Evolutionary conservation across 371 early-diverging fungal genomes (phyloP).

Genomic region (Mortierella sp.): DNA sequence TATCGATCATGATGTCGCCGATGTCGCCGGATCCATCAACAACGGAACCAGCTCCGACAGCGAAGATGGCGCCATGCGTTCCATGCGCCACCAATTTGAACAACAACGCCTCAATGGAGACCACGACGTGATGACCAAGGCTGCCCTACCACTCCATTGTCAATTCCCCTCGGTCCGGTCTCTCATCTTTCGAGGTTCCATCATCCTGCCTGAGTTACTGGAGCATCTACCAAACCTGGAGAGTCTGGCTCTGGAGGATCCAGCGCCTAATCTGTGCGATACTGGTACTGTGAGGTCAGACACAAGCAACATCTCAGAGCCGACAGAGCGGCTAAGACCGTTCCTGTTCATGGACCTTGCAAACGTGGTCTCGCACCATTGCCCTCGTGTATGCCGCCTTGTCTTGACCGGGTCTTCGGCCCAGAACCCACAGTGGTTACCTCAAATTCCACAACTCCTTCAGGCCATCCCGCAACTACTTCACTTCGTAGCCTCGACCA

Average conservation of each 20-base stretch:
- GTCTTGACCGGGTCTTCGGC: constrained; percentile 20
- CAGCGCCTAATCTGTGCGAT: not conserved
- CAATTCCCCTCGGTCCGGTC: constrained; percentile 26
- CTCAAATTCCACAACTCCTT: constrained; percentile 6
- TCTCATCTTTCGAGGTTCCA: constrained; percentile 25
- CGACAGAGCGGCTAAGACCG: not conserved
- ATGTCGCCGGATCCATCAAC: too few relatives aligned
- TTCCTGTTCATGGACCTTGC: constrained; percentile 1
- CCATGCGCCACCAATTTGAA: not conserved
- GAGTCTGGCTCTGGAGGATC: constrained; percentile 18
- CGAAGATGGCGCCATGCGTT: not conserved
- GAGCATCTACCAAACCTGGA: constrained; percentile 29
- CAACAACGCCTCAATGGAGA: not conserved
- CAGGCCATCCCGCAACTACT: constrained; percentile 18
- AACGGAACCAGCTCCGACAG: not conserved
- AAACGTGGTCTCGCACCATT: not conserved
- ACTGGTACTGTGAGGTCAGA: not conserved
- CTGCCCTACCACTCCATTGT: not conserved
- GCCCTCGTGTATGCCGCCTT: constrained; percentile 13
- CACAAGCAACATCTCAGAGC: not conserved
- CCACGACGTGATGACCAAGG: not conserved
- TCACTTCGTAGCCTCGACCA: constrained; percentile 9
- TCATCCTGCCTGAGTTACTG: constrained; percentile 17
- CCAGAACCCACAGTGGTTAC: not conserved
- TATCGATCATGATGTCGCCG: too few relatives aligned